phyloP scores from a whole-genome alignment of 148 eudicot species.

The Persicaria maculosa region DNA sequence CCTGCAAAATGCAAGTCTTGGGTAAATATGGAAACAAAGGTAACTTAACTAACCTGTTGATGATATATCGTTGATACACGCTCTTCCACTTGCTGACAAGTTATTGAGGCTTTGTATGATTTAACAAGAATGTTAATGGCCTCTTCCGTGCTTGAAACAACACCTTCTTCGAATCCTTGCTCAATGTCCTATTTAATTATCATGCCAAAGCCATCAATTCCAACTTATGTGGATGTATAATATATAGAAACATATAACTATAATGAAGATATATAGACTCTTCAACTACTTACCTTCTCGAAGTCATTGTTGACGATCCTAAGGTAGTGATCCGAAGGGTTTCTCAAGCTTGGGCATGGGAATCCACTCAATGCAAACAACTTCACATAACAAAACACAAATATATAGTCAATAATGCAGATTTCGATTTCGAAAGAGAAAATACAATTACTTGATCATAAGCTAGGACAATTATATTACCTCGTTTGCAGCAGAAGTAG shows the following conservation, averaged over 20 bases:
- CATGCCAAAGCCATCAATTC: neutral
- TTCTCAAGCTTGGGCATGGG: constrained; percentile 55
- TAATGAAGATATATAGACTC: too few species aligned
- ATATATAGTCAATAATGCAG: too few species aligned
- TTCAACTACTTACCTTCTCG: constrained; percentile 32
- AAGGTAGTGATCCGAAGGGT: constrained; percentile 67
- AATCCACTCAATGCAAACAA: constrained; percentile 48
- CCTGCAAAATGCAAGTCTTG: neutral
- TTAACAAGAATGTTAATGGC: constrained; percentile 29
- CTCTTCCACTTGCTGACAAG: constrained; percentile 22
- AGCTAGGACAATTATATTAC: neutral
- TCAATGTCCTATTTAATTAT: constrained; percentile 31
- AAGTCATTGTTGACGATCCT: constrained; percentile 59
- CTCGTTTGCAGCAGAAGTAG: neutral
- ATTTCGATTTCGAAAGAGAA: neutral
- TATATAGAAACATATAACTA: too few species aligned
- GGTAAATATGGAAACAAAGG: neutral
- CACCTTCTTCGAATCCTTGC: constrained; percentile 20
- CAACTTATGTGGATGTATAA: too few species aligned
- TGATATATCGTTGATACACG: constrained; percentile 24
- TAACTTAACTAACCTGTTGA: constrained; percentile 17
- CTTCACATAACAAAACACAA: constrained; percentile 14
- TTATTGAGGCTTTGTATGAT: constrained; percentile 35
- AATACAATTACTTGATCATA: too few species aligned
- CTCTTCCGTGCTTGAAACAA: constrained; percentile 20